Base-by-base conservation (phyloP, 768 basidiomycete genomes). In the Leucosporidium scottii region DNA sequence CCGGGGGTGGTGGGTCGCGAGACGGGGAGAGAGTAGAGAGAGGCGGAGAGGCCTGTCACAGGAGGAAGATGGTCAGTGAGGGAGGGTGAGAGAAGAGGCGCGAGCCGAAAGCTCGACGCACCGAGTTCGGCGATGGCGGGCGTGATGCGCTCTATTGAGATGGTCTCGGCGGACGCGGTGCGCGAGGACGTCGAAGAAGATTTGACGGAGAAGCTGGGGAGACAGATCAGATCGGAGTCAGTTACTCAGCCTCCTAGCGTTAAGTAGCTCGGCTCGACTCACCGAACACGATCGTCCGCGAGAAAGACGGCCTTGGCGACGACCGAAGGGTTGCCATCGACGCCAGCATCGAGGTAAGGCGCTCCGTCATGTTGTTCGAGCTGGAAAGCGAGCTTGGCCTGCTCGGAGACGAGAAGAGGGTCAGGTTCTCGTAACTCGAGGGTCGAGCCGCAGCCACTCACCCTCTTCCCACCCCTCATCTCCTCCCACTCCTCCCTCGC, bases 301-400 rank as follows among this genome's bases (percentile, higher is more conserved):
- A 57, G 15, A 17, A 57, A 23, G 56, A 23, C 34, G 34, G 31
- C 56, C 56, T 36, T 57, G 18, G 56, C 56, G 3, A 57, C 28
- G 34, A 57, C 34, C 27, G 17, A 31, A 34, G 56, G 56, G 18
- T 31, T 31, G 4, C 31, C 56, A 15, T n/a, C 56, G 12, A 15
- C 31, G 28, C 56, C 31, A 17, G 28, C 30, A 7, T 31, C 27
- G 4, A 30, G 23, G 12, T 30, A 23, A 3, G 28, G 28, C 20
- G 56, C 31, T 4, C 34, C 31, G 0, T 36, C 56, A 1, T 58
- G 56, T 28, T 61, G 54, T 15, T 59, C 55, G 27, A 70, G 54
- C 10, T 70, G 59, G 2, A 70, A 25, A 1, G 69, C 69, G 28
- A 70, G 61, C 36, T 68, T 64, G 7, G 62, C 62, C 67, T 69